Conservation (phyloP, 192 early-diverging fungal genomes). For the Funneliformis geosporum region DNA sequence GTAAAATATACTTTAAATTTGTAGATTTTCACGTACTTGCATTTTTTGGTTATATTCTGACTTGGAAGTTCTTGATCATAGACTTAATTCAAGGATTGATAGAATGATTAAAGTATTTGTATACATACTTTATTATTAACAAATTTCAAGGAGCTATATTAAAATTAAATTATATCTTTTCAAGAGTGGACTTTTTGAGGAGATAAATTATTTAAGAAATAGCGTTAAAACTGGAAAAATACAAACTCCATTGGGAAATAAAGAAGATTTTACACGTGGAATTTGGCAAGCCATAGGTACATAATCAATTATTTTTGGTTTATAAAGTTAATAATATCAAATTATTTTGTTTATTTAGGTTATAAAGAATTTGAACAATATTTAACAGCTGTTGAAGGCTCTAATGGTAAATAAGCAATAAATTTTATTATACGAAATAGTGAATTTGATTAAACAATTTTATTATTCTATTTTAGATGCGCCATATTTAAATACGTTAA, state of each 20-base stretch:
- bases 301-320: slow-evolving; percentile 16
- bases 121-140: not conserved
- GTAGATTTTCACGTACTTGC: slow-evolving; percentile 63
- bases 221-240: slow-evolving; percentile 52
- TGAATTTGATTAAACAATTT: slow-evolving; percentile 15
- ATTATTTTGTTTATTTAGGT: no score
- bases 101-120: slow-evolving; percentile 83
- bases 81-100: slow-evolving; percentile 83
- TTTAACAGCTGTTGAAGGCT: slow-evolving; percentile 39
- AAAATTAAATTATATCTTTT: not conserved
- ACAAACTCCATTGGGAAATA: slow-evolving; percentile 45
- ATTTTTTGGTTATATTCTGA: slow-evolving; percentile 92
- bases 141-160: not conserved
- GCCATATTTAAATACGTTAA: slow-evolving; percentile 44
- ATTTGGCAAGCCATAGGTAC: slow-evolving; percentile 76
- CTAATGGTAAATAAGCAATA: not conserved
- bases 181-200: slow-evolving; percentile 57
- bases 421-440: not conserved
- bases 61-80: slow-evolving; percentile 60
- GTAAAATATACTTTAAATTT: not conserved
- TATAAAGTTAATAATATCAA: no score
- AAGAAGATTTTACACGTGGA: slow-evolving; percentile 62
- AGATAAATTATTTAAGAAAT: slow-evolving; percentile 55
- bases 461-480: not conserved
- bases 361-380: slow-evolving; percentile 89